Conservation (phyloP, 139 green algal genomes). For the Ettlia oleoabundans region DNA sequence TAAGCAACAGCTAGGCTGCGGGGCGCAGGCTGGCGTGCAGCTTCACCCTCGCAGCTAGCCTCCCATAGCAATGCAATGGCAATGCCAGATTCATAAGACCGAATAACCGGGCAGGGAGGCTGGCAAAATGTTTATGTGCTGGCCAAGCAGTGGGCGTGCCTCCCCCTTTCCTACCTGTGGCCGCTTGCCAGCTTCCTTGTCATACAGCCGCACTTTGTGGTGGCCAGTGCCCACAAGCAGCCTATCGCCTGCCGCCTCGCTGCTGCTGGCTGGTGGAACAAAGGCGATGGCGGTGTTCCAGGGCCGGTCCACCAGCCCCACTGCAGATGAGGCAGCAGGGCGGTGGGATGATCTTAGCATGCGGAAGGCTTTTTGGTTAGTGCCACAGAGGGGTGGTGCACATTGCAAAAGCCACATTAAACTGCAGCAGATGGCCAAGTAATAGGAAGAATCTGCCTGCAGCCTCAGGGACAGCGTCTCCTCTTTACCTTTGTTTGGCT, state of each 20-base stretch:
- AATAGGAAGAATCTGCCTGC: too few species aligned
- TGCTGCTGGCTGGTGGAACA: not conserved
- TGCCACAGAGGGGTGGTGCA: not conserved
- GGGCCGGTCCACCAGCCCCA: slow-evolving; percentile 49
- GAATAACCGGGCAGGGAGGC: too few species aligned
- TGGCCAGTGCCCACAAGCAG: slow-evolving; percentile 51
- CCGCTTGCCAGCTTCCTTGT: slow-evolving; percentile 57
- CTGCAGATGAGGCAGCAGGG: not conserved
- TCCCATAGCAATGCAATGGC: too few species aligned
- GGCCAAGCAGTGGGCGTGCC: too few species aligned
- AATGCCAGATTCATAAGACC: too few species aligned
- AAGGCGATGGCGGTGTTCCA: slow-evolving; percentile 46
- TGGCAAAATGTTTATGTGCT: too few species aligned
- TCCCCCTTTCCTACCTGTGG: slow-evolving; percentile 59
- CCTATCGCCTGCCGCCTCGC: slow-evolving; percentile 5
- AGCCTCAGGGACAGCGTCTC: too few species aligned
- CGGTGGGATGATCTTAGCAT: too few species aligned
- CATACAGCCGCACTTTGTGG: slow-evolving; percentile 57
- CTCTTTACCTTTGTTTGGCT: slow-evolving; percentile 53
- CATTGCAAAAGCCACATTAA: not conserved
- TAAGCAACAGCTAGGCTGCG: not conserved
- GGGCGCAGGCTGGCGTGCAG: not conserved
- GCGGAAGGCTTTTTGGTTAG: too few species aligned
- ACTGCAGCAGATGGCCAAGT: not conserved
- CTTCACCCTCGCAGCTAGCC: too few species aligned